Evolutionary conservation across 2,329 filamentous ascomycete species (phyloP).

Genomic region (Ceratocystis colombiana): DNA sequence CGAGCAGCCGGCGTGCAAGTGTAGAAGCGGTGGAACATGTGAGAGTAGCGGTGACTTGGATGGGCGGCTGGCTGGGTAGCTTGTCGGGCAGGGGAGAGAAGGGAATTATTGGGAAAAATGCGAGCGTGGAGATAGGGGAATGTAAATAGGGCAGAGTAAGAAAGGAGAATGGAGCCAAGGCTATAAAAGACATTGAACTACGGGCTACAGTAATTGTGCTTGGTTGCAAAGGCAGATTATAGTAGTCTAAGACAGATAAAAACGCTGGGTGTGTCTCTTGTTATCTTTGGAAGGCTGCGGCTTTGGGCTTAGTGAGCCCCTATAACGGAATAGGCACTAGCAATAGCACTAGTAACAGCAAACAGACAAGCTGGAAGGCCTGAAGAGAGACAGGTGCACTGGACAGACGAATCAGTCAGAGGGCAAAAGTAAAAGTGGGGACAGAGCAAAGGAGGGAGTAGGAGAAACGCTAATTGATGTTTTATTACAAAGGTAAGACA

Average conservation of each 20-base stretch:
- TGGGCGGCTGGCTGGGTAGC: neutral
- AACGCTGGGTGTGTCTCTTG: neutral
- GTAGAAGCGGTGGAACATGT: neutral
- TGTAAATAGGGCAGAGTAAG: neutral
- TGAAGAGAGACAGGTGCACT: neutral
- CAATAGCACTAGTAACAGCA: too few relatives aligned
- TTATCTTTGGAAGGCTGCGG: neutral
- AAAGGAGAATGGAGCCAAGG: neutral
- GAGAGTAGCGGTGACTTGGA: neutral
- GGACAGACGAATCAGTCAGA: too few relatives aligned
- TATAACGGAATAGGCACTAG: neutral
- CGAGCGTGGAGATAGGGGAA: neutral
- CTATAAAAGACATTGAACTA: neutral
- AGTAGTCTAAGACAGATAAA: neutral
- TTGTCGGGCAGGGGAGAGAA: neutral
- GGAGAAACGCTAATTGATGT: neutral
- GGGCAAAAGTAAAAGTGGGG: neutral
- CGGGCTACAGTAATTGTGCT: neutral
- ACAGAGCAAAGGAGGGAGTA: neutral
- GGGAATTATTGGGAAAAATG: neutral
- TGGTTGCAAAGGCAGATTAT: neutral
- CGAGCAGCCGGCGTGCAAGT: neutral
- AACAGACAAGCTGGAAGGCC: neutral
- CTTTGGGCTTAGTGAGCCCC: slow-evolving; percentile 1
- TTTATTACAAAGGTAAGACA: neutral